Percentiles rank a stretch among this genome's conserved stretches.
These are phyloP conservation scores for Filosporella fistucella DNA, from an alignment of 495 filamentous ascomycete genomes.

Conservation along the genomic window DNA sequence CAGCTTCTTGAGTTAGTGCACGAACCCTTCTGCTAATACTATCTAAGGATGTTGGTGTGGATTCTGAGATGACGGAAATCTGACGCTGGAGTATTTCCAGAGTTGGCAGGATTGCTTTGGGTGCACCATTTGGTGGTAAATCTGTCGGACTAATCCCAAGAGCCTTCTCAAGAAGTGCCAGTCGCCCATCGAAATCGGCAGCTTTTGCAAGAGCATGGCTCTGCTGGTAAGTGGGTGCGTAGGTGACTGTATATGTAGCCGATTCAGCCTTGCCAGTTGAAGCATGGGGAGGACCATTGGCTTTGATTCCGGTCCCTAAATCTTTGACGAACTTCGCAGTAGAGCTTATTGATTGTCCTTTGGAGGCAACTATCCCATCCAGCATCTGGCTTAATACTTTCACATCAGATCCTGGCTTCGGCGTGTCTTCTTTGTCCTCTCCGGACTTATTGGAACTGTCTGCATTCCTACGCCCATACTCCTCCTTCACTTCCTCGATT, in stretches of 20 bases:
- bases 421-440: constrained; percentile 17
- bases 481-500: constrained; percentile 71
- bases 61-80: constrained; percentile 57
- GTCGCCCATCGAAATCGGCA: constrained; percentile 80
- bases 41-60: constrained; percentile 66
- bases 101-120: constrained; percentile 69
- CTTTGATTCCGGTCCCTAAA: constrained; percentile 15
- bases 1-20: constrained; percentile 73
- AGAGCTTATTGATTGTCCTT: constrained; percentile 26
- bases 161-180: constrained; percentile 72
- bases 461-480: constrained; percentile 50
- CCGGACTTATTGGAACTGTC: constrained; percentile 27
- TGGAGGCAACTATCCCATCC: constrained; percentile 41
- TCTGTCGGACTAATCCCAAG: constrained; percentile 71
- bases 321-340: constrained; percentile 18
- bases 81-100: constrained; percentile 74
- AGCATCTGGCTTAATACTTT: constrained; percentile 62
- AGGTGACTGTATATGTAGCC: constrained; percentile 47
- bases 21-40: constrained; percentile 67
- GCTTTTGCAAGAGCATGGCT: constrained; percentile 70
- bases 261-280: constrained; percentile 12
- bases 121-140: constrained; percentile 55
- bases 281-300: constrained; percentile 19
- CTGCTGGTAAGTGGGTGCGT: constrained; percentile 53
- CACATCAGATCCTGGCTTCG: constrained; percentile 24